phyloP scores from a whole-genome alignment of 78 protist species.

The Goniomonas avonlea region DNA sequence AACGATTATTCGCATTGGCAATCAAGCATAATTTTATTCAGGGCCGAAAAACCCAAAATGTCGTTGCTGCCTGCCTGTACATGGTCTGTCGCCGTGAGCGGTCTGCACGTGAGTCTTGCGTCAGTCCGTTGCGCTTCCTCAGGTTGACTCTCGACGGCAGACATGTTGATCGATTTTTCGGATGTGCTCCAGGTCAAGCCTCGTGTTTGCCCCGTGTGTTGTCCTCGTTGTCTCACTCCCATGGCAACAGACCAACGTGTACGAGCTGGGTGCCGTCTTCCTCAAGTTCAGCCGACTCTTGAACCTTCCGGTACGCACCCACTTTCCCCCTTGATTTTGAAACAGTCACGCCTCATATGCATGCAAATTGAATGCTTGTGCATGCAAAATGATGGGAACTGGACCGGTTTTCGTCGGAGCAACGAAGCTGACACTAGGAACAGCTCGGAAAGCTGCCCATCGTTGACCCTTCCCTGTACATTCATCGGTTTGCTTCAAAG shows the following conservation, averaged over 20 bases:
- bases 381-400: no score
- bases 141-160: conserved; percentile 14
- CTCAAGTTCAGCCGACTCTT: conserved; percentile 50
- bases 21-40: conserved; percentile 46
- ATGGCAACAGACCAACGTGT: conserved; percentile 70
- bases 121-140: no score
- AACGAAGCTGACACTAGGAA: no score
- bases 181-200: conserved; percentile 58
- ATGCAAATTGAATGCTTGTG: no score
- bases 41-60: conserved; percentile 47
- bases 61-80: conserved; percentile 81
- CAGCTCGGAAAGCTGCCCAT: no score
- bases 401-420: no score
- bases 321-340: no score
- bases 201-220: no score
- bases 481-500: conserved; percentile 71
- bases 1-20: conserved; percentile 29
- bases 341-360: no score
- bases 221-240: no score
- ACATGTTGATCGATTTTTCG: conserved; percentile 79
- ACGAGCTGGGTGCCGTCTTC: conserved; percentile 58
- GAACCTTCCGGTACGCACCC: not conserved
- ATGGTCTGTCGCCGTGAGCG: conserved; percentile 68
- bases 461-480: conserved; percentile 79
- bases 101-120: not conserved